Evolutionary conservation across 1,284 basidiomycete genomes (phyloP).

Genomic region (Tilletia horrida): DNA sequence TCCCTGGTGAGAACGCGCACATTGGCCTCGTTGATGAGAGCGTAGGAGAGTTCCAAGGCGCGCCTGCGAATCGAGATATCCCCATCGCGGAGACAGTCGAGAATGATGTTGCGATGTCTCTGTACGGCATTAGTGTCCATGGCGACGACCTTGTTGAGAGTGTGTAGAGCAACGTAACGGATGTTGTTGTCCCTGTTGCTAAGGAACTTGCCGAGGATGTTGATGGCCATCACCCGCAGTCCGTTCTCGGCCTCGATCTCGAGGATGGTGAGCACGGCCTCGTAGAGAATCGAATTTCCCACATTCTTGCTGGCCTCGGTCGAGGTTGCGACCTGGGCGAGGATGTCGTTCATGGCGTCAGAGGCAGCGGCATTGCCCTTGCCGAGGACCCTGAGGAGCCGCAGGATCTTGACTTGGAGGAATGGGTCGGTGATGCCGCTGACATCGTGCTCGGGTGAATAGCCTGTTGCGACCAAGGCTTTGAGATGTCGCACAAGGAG

Average conservation of each 20-base stretch:
- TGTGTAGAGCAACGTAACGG: slow-evolving; percentile 96
- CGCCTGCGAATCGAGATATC: slow-evolving; percentile 97
- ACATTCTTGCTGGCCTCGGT: slow-evolving; percentile 98
- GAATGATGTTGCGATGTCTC: slow-evolving; percentile 93
- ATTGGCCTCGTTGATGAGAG: slow-evolving; percentile 92
- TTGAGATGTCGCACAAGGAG: slow-evolving; percentile 93
- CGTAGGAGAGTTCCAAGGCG: slow-evolving; percentile 94
- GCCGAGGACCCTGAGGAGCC: slow-evolving; percentile 83
- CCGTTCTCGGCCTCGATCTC: slow-evolving; percentile 97
- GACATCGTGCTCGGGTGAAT: slow-evolving; percentile 99
- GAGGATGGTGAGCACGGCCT: slow-evolving; percentile 93
- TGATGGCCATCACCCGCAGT: slow-evolving; percentile 97
- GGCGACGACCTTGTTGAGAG: slow-evolving; percentile 94
- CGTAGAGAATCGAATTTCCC: slow-evolving; percentile 95
- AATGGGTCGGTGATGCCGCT: slow-evolving; percentile 98
- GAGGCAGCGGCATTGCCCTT: slow-evolving; percentile 79
- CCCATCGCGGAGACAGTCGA: slow-evolving; percentile 95
- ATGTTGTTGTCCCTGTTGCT: slow-evolving; percentile 99
- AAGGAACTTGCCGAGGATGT: slow-evolving; percentile 96
- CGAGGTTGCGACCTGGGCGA: slow-evolving; percentile 98
- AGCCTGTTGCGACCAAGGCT: slow-evolving; percentile 89
- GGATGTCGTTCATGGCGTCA: slow-evolving; percentile 96
- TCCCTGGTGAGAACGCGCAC: slow-evolving; percentile 89
- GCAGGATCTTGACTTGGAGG: slow-evolving; percentile 93
- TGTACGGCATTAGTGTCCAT: slow-evolving; percentile 99